Percentiles rank a stretch among this genome's conserved stretches.
These are phyloP conservation scores for Fomes fomentarius DNA, from an alignment of 1,284 basidiomycete genomes.

Conservation along the genomic window DNA sequence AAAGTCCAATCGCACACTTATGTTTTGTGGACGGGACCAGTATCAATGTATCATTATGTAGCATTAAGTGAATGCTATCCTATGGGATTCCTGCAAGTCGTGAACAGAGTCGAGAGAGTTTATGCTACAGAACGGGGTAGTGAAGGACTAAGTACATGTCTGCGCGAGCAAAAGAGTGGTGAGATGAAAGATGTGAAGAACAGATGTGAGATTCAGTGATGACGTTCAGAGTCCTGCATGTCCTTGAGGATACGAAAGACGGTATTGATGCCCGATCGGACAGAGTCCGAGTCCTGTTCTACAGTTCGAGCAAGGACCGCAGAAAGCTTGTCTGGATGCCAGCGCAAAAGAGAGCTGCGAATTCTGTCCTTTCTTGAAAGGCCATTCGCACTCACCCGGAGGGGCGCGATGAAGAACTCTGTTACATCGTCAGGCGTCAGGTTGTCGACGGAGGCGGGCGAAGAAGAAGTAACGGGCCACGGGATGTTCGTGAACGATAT, in stretches of 20 bases:
- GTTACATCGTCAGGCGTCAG: constrained; percentile 48
- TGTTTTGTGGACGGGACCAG: no score
- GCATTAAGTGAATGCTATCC: no score
- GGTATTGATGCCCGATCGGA: constrained; percentile 47
- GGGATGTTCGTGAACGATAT: constrained; percentile 55
- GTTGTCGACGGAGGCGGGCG: constrained; percentile 37
- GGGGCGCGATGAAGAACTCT: constrained; percentile 56
- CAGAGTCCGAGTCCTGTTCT: constrained; percentile 50
- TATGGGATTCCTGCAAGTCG: no score
- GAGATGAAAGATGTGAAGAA: no score
- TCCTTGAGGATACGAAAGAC: constrained; percentile 30
- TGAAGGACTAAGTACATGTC: no score
- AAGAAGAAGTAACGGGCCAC: constrained; percentile 51
- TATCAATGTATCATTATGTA: no score
- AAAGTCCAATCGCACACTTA: no score
- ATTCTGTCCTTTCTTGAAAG: constrained; percentile 54
- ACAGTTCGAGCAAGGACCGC: constrained; percentile 51
- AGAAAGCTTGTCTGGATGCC: constrained; percentile 77
- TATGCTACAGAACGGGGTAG: no score
- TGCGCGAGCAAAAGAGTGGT: no score
- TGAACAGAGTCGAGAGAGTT: no score
- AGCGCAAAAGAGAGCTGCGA: constrained; percentile 61
- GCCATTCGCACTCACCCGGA: constrained; percentile 43
- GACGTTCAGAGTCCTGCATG: constrained; percentile 4
- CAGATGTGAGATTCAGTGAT: not conserved